These are phyloP conservation scores for Eucalyptus marginata DNA, from an alignment of 345 rosid species.

Conservation along the genomic window DNA sequence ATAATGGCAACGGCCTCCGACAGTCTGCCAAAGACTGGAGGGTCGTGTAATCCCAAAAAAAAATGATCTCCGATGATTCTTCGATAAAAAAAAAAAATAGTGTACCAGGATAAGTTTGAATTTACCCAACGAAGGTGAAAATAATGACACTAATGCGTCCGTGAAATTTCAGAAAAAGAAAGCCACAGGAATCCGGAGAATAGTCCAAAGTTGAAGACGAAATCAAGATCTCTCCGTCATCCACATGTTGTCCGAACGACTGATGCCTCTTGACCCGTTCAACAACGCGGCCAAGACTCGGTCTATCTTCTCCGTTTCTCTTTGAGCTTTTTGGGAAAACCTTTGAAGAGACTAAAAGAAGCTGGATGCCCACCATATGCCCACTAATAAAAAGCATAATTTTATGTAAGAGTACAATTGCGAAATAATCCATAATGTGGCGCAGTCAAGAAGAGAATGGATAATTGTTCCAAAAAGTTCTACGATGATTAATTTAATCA, in stretches of 20 bases:
- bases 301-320: background rate
- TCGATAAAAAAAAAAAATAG: no score
- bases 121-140: background rate
- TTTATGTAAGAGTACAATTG: background rate
- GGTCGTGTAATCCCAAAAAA: no score
- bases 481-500: accelerated
- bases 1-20: no score
- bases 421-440: background rate
- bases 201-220: background rate
- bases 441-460: accelerated
- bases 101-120: background rate
- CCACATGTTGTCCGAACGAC: background rate
- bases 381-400: background rate
- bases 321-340: background rate
- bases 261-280: background rate
- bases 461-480: background rate
- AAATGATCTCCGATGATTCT: no score
- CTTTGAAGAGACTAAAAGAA: background rate
- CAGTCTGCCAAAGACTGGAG: no score
- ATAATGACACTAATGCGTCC: background rate
- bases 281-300: background rate
- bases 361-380: background rate
- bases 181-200: background rate
- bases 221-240: background rate
- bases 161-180: background rate